A percentile compares a stretch with the other conserved stretches of the same genome.
Evolutionary conservation across 2,329 filamentous ascomycete genomes (phyloP).

Genomic region (Ophiocordyceps camponoti-saundersi): DNA sequence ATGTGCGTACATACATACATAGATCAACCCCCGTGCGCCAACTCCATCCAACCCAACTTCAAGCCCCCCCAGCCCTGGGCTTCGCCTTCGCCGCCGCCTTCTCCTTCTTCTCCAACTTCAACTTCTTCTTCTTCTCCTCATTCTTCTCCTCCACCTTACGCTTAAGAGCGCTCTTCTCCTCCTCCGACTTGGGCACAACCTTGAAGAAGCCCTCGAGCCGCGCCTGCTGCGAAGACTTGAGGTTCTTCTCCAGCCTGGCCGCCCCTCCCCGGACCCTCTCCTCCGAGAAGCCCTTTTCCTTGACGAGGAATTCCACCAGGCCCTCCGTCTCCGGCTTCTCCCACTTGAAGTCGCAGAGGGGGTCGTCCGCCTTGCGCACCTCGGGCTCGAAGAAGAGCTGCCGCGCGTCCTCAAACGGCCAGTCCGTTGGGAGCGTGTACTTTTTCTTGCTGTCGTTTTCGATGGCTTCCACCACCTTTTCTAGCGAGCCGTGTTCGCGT

Average conservation of each 20-base stretch:
- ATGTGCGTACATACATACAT: no score
- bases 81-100: conserved; percentile 86
- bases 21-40: no score
- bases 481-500: conserved; percentile 74
- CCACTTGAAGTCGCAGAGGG: conserved; percentile 95
- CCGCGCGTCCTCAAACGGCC: conserved; percentile 85
- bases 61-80: conserved; percentile 36
- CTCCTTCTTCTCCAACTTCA: conserved; percentile 86
- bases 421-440: conserved; percentile 82
- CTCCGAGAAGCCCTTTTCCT: conserved; percentile 93
- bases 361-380: conserved; percentile 65
- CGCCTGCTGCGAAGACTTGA: conserved; percentile 82
- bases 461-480: conserved; percentile 71
- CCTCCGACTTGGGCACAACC: conserved; percentile 71
- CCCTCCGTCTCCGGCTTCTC: conserved; percentile 83
- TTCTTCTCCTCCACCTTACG: conserved; percentile 86
- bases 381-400: conserved; percentile 85
- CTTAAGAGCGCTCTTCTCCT: conserved; percentile 72
- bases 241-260: conserved; percentile 67
- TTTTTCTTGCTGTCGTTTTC: conserved; percentile 62
- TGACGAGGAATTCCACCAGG: conserved; percentile 74
- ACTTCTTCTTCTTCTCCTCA: conserved; percentile 86
- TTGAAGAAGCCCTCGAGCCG: conserved; percentile 96
- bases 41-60: not conserved
- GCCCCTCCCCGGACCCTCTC: conserved; percentile 74